Base-by-base conservation (phyloP, 306 rosid species). In the Canavalia gladiata region DNA sequence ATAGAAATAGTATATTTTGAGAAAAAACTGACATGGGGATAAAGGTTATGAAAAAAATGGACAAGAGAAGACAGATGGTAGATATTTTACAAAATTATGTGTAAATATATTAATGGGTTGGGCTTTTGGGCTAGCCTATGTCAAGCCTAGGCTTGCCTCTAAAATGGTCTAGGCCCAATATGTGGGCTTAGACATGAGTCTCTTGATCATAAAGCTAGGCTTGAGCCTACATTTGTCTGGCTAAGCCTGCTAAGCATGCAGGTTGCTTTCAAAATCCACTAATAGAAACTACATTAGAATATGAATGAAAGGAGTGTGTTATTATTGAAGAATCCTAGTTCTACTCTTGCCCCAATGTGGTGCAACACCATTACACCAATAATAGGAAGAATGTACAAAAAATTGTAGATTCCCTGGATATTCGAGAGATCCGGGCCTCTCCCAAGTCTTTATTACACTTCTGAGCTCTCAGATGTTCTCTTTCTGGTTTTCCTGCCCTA, bases 121-220 rank as follows among this genome's bases (percentile, higher is more conserved):
- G 35, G 13, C 72, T n/a, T 42, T 18, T 25, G 35, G 34, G 35
- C 42, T 66, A 18, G 52, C 34, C 71, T 65, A 41, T 18, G 34
- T 39, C 51, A 41, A 66, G 34, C 51, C n/a, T 42, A 25, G 35
- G 52, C 18, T 66, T 42, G 13, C n/a, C 35, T 66, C 8, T 66
- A 42, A 65, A 66, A 25, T 66, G 72, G 58, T 75, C 69, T 30
- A 29, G 58, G 68, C 10, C 31, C 46, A 59, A 58, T 13, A 4
- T 65, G 42, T 74, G 39, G 78, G 42, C 68, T 42, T 11, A 25
- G 47, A 7, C n/a, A 13, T 18, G 25, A 56, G 41, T 56, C 13
- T 74, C 29, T 28, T 74, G 28, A 41, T 41, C 12, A 41, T 25
- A 74, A 57, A 55, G 67, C 66, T 41, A 28, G 68, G 4, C 29